Conservation (phyloP, 2,329 filamentous ascomycete species). For the Zalaria obscura region DNA sequence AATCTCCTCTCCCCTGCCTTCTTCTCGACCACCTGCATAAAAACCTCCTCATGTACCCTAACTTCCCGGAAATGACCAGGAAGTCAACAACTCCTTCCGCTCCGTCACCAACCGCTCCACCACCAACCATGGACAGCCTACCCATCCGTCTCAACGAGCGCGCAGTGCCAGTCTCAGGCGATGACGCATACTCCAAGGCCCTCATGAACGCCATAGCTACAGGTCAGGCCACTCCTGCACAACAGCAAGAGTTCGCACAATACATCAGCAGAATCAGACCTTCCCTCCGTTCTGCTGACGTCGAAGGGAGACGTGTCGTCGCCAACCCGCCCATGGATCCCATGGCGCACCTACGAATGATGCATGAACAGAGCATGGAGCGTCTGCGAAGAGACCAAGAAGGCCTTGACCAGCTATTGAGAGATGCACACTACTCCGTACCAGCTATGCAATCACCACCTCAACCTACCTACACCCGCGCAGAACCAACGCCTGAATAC, state of each 20-base stretch:
- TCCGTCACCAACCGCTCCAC: slow-evolving; percentile 5
- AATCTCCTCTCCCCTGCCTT: neutral
- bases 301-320: neutral
- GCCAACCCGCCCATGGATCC: slow-evolving; percentile 20
- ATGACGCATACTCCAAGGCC: slow-evolving; percentile 9
- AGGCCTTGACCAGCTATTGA: slow-evolving; percentile 5
- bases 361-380: slow-evolving; percentile 6
- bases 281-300: neutral
- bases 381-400: slow-evolving; percentile 3
- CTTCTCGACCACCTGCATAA: slow-evolving; percentile 9
- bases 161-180: slow-evolving; percentile 8
- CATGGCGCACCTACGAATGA: slow-evolving; percentile 1
- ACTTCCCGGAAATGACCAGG: neutral
- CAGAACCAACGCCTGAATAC: neutral
- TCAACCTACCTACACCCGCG: neutral
- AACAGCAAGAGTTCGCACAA: slow-evolving; percentile 8
- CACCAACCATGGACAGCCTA: neutral
- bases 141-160: slow-evolving; percentile 4
- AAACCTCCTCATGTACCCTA: neutral
- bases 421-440: neutral
- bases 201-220: slow-evolving; percentile 12
- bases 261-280: slow-evolving; percentile 4
- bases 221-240: slow-evolving; percentile 9
- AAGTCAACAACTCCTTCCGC: slow-evolving; percentile 5
- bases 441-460: neutral